Percentiles rank a stretch among this genome's conserved stretches.
Evolutionary conservation across 306 rosid genomes (phyloP).

Genomic region (Dalbergia cultrata): DNA sequence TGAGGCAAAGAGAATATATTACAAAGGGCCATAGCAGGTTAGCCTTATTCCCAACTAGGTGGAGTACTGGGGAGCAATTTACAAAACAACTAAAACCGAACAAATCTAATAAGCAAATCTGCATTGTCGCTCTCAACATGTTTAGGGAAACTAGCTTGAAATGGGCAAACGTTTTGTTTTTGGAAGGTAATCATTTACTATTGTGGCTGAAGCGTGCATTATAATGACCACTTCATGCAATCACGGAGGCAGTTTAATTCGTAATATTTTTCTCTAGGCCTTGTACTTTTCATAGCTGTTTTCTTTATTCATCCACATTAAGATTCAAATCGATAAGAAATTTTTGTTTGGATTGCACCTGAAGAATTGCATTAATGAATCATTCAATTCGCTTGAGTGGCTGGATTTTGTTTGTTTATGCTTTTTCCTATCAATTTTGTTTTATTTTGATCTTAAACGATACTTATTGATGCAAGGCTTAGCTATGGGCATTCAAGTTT

Average conservation of each 20-base stretch:
- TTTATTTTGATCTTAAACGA: conserved; percentile 17
- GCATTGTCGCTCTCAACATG: not conserved
- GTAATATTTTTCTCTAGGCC: not conserved
- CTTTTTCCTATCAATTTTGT: conserved; percentile 31
- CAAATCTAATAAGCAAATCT: not conserved
- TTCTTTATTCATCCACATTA: conserved; percentile 31
- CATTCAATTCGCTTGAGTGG: conserved; percentile 31
- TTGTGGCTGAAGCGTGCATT: conserved; percentile 24
- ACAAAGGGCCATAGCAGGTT: not conserved
- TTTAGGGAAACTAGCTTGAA: not conserved
- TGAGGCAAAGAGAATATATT: not conserved
- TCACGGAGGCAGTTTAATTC: conserved; percentile 23
- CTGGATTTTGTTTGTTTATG: conserved; percentile 10
- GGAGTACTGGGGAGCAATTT: not conserved
- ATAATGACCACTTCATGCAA: conserved; percentile 7
- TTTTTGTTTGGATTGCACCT: not conserved
- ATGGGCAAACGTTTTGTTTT: not conserved
- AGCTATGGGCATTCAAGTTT: conserved; percentile 92
- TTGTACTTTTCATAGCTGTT: conserved; percentile 20
- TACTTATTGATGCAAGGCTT: conserved; percentile 70
- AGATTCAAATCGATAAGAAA: not conserved
- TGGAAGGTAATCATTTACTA: conserved; percentile 18
- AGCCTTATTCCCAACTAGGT: not conserved
- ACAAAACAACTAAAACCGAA: not conserved
- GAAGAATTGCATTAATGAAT: conserved; percentile 10